Conservation (phyloP, 768 basidiomycete genomes). For the Chalciporus piperatus region DNA sequence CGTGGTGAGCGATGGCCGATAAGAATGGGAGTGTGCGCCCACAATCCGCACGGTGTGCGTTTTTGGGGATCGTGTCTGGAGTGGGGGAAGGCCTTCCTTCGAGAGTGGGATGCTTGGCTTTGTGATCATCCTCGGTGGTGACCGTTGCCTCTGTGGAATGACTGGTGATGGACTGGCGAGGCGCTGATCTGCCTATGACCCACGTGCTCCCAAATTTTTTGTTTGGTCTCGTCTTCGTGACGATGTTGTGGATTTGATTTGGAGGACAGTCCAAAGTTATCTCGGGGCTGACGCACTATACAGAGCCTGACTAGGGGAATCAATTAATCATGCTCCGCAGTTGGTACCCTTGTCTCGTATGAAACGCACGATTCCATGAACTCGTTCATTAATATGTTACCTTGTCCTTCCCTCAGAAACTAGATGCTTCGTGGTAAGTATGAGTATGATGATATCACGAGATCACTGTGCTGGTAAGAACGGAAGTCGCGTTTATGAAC, state of each 20-base stretch:
- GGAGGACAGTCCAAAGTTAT: too few species aligned
- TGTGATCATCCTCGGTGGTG: conserved; percentile 13
- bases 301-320: too few species aligned
- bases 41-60: conserved; percentile 22
- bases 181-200: conserved; percentile 29
- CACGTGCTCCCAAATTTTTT: conserved; percentile 30
- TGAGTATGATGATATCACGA: too few species aligned
- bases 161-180: conserved; percentile 26
- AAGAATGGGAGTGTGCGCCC: conserved; percentile 33
- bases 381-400: too few species aligned
- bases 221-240: conserved; percentile 24
- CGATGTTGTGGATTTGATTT: conserved; percentile 1
- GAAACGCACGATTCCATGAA: too few species aligned
- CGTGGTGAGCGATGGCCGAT: conserved; percentile 34
- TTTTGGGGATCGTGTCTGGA: conserved; percentile 21
- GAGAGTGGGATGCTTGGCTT: conserved; percentile 36
- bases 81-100: conserved; percentile 43
- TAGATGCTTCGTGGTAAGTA: too few species aligned
- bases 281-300: too few species aligned
- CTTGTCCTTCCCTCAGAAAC: too few species aligned
- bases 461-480: too few species aligned
- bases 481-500: too few species aligned
- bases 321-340: too few species aligned
- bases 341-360: too few species aligned
- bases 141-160: conserved; percentile 18